Percentiles rank a stretch among this genome's conserved stretches.
phyloP scores from a whole-genome alignment of 331 rosid species.

The Quercus lobata region DNA sequence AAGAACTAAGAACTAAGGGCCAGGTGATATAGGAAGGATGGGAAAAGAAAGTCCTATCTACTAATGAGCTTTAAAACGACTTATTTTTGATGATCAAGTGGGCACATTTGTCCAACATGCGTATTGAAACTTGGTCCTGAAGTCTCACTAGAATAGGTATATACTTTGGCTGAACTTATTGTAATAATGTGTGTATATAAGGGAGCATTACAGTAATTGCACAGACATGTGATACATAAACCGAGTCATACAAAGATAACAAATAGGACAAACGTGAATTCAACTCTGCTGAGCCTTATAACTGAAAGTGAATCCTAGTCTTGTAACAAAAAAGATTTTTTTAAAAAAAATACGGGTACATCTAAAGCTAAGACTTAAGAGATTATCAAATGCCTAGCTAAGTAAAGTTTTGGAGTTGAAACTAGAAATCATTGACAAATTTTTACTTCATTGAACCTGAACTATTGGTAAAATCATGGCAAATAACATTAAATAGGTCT shows the following conservation, averaged over 20 bases:
- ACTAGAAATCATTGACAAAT: too few species aligned
- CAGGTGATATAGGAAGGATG: neutral
- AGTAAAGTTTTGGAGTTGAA: too few species aligned
- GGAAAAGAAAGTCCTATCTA: constrained; percentile 19
- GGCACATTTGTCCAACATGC: neutral
- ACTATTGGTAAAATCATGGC: too few species aligned
- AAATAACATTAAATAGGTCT: too few species aligned
- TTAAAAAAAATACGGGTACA: neutral
- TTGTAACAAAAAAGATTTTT: neutral
- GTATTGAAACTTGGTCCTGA: neutral
- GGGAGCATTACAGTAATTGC: neutral
- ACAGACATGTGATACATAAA: neutral
- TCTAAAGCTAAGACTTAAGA: neutral
- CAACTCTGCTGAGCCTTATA: neutral
- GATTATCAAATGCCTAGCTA: too few species aligned
- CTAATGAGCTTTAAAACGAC: neutral
- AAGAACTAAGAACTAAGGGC: neutral
- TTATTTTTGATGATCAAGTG: neutral
- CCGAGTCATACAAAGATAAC: neutral
- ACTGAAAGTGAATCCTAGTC: neutral
- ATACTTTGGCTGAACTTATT: neutral
- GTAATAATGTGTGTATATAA: neutral
- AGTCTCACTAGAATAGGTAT: neutral
- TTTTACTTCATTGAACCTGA: too few species aligned
- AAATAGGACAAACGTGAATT: neutral